Evolutionary conservation across 2,329 filamentous ascomycete species (phyloP).

Genomic region (Paraphaeosphaeria minitans): DNA sequence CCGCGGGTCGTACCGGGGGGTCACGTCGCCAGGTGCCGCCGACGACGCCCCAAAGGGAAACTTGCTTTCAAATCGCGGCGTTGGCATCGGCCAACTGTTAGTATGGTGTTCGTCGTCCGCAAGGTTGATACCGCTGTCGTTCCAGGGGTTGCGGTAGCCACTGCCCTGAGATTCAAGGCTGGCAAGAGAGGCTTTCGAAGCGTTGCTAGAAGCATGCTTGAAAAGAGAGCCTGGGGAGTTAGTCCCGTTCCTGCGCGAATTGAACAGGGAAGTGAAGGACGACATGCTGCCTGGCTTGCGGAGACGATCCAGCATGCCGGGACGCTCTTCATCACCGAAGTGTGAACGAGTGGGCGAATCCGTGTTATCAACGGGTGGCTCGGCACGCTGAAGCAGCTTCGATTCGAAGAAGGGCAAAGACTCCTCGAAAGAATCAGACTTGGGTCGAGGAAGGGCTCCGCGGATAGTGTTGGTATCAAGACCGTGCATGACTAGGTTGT

Average conservation of each 20-base stretch:
- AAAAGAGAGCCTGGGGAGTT: slow-evolving; percentile 79
- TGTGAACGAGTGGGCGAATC: slow-evolving; percentile 88
- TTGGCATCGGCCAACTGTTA: slow-evolving; percentile 47
- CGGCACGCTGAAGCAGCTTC: slow-evolving; percentile 91
- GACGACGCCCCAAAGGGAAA: slow-evolving; percentile 63
- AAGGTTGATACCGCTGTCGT: slow-evolving; percentile 94
- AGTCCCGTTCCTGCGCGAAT: slow-evolving; percentile 91
- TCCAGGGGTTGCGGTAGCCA: slow-evolving; percentile 96
- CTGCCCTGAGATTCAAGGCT: slow-evolving; percentile 95
- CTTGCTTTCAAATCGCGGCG: slow-evolving; percentile 60
- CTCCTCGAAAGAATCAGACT: slow-evolving; percentile 98
- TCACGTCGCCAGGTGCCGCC: slow-evolving; percentile 73
- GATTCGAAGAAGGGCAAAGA: slow-evolving; percentile 96
- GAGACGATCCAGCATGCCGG: slow-evolving; percentile 81
- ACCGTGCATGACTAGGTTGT: slow-evolving; percentile 83
- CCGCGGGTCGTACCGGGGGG: slow-evolving; percentile 81
- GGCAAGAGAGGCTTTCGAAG: slow-evolving; percentile 93
- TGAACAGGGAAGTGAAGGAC: slow-evolving; percentile 93
- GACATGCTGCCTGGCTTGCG: slow-evolving; percentile 95
- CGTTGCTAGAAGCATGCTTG: slow-evolving; percentile 82
- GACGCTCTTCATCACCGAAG: slow-evolving; percentile 85
- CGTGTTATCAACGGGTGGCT: slow-evolving; percentile 72
- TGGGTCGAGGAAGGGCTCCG: slow-evolving; percentile 94
- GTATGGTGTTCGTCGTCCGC: slow-evolving; percentile 75
- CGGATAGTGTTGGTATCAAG: slow-evolving; percentile 84